A percentile compares a stretch with the other conserved stretches of the same genome.
phyloP scores from a whole-genome alignment of 129 eudicot genomes.

The Helianthus annuus region HanXRQr2.0-SUNRISE NC_035449.2:57165389-57165888 shows the following conservation, averaged over 20 bases:
- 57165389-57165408: conserved; percentile 34
- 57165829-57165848: conserved; percentile 9
- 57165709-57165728: conserved; percentile 31
- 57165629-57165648: conserved; percentile 39
- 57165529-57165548: conserved; percentile 47
- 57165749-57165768: conserved; percentile 1
- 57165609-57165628: conserved; percentile 2
- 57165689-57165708: conserved; percentile 38
- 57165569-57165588: conserved; percentile 48
- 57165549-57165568: conserved; percentile 23
- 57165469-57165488: conserved; percentile 37
- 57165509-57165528: conserved; percentile 21
- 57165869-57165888: conserved; percentile 28
- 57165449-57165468: conserved; percentile 34
- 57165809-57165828: conserved; percentile 25
- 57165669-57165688: conserved; percentile 31
- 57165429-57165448: conserved; percentile 28
- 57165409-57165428: conserved; percentile 21
- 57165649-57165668: conserved; percentile 5
- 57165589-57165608: conserved; percentile 24
- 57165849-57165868: conserved; percentile 33
- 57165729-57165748: conserved; percentile 25
- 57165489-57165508: conserved; percentile 18
- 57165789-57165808: conserved; percentile 28
- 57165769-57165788: conserved; percentile 16